Evolutionary conservation across 306 rosid genomes (phyloP).

Genomic region (Adenanthera pavonina): DNA sequence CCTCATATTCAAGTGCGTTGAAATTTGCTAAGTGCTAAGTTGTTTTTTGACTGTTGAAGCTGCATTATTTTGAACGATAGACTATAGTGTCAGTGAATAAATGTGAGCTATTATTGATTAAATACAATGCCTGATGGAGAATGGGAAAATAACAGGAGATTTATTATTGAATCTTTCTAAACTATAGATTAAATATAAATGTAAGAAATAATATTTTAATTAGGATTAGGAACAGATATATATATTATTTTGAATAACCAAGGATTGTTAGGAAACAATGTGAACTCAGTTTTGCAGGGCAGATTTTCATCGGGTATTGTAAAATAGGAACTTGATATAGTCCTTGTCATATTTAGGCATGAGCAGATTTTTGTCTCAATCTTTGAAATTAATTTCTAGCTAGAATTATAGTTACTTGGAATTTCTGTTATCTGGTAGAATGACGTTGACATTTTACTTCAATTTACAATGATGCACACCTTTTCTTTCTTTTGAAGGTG

Average conservation of each 20-base stretch:
- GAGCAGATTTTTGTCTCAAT: constrained; percentile 7
- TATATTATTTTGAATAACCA: background rate
- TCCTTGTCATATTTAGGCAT: constrained; percentile 5
- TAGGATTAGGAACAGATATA: background rate
- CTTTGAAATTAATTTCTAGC: constrained; percentile 23
- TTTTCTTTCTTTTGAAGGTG: constrained; percentile 61
- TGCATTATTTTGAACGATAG: background rate
- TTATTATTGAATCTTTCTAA: background rate
- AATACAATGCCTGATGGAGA: background rate
- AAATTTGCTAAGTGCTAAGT: constrained; percentile 20
- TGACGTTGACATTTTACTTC: constrained; percentile 23
- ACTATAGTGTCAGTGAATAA: constrained; percentile 23
- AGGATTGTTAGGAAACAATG: constrained; percentile 13
- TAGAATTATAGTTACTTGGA: constrained; percentile 6
- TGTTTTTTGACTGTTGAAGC: constrained; percentile 34
- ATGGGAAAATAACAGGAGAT: background rate
- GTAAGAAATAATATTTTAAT: background rate
- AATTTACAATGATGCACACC: constrained; percentile 6
- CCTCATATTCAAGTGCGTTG: constrained; percentile 94
- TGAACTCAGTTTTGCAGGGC: constrained; percentile 26
- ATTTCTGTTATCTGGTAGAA: constrained; percentile 30
- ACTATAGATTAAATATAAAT: background rate
- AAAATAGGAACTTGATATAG: constrained; percentile 26
- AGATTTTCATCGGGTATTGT: constrained; percentile 14
- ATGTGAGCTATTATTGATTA: background rate